Base-by-base conservation (phyloP, 1,284 basidiomycete genomes). In the Cutaneotrichosporon mucoides region DNA sequence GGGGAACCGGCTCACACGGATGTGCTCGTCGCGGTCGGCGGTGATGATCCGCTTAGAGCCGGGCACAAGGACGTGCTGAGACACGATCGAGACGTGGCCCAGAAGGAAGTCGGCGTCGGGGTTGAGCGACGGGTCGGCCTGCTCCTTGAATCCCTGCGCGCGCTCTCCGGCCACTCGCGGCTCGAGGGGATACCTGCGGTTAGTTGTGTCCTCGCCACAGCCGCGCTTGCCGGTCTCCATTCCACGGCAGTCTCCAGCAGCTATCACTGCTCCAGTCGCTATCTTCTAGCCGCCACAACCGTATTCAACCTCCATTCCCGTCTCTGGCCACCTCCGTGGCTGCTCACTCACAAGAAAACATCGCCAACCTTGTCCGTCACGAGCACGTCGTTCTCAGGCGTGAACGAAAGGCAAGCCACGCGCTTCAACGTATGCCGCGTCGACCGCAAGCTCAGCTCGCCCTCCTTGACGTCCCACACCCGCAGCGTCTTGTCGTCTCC, bases 11-110 rank as follows among this genome's bases (percentile, higher is more conserved):
- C 89, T 92, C n/a, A 94, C 83, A 55, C 93, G 83, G 55, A 97
- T 88, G 72, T 96, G 93, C 73, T 96, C 93, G 71, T 96, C 93
- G 48, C 93, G 80, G 73, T 96, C 93, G 0, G 90, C 88, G 0
- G 91, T 90, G 66, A 95, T 82, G 68, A 97, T 86, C 69, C 83
- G 86, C 58, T 82, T 82, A 63, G 87, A 85, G 69, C 90, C 86
- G 0, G 75, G 71, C 0, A 86, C 83, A 54, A 94, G 82, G 44
- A 86, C 68, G 71, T 89, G 86, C 1, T 83, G 77, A 4, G 88
- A 93, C 56, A 96, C 78, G 51, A 91, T 84, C 9, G 92, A 95
- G 0, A 88, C 85, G 69, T 96, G 93, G 5, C 93, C 72, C 59
- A 59, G 47, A 13, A 53, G 35, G 33, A 48, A 53, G 60, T 62